Evolutionary conservation across 257 asterid genomes (phyloP).

Genomic region (Ocimum tenuiflorum): DNA sequence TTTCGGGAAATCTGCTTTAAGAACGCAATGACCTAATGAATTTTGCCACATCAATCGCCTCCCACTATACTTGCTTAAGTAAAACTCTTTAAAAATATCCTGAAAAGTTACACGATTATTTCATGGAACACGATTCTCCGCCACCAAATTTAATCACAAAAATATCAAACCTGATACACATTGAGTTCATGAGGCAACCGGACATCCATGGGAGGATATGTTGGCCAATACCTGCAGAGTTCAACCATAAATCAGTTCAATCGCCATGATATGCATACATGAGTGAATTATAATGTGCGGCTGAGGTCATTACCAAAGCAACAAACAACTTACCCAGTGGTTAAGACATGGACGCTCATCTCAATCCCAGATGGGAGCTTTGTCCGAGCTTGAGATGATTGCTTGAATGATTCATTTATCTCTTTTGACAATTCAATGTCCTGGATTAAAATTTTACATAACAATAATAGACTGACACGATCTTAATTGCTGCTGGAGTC

Average conservation of each 20-base stretch:
- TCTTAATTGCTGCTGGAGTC: background rate
- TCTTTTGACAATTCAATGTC: constrained; percentile 92
- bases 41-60: constrained; percentile 99
- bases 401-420: constrained; percentile 96
- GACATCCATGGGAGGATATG: constrained; percentile 98
- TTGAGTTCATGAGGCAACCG: constrained; percentile 92
- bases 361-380: constrained; percentile 98
- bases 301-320: background rate
- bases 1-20: constrained; percentile 78
- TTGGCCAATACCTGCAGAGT: constrained; percentile 88
- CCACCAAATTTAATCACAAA: background rate
- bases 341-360: constrained; percentile 97
- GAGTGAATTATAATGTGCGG: background rate
- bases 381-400: constrained; percentile 95
- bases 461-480: background rate
- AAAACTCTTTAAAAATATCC: constrained; percentile 96
- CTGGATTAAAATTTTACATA: constrained; percentile 33
- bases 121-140: constrained; percentile 9
- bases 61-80: constrained; percentile 89
- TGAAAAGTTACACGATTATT: constrained; percentile 22
- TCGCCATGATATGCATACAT: background rate
- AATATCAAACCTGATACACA: constrained; percentile 72
- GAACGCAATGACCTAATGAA: constrained; percentile 89
- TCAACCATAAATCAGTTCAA: constrained; percentile 8
- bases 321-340: constrained; percentile 62